Base-by-base conservation (phyloP, 2,329 filamentous ascomycete genomes). In the Hymenotorrendiella dingleyae region DNA sequence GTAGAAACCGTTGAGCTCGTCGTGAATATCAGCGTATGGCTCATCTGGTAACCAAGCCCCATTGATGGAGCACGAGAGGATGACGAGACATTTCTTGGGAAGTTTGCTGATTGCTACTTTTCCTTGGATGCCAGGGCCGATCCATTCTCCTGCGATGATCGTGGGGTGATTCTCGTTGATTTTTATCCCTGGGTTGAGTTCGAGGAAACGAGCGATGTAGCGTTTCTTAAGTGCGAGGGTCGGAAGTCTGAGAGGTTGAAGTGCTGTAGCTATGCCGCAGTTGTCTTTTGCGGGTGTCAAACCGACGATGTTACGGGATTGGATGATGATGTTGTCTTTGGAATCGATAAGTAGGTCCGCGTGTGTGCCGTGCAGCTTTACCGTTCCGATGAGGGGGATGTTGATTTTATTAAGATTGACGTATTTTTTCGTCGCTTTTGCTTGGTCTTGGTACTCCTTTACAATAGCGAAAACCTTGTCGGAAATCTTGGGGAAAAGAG, bases 61-160 rank as follows among this genome's bases (percentile, higher is more conserved):
- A 19, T 57, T 56, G 4, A 56, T 43, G 3, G 40, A 48, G 1
- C 49, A 35, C 2, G 50, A 49, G 4, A 54, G 33, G n/a, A 57
- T 52, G n/a, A 57, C 52, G 26, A 57, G 51, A 19, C 14, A 41
- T 45, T 42, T 48, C 3, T n/a, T n/a, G 1, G 39, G 39, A 2
- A 57, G 14, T 10, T 43, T 33, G 2, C 19, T 36, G 11, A 57
- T 34, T 0, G 47, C 54, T 1, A 52, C 46, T 4, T 39, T 43
- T 29, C 50, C 54, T 19, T 55, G 48, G 9, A 57, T 33, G 6
- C 41, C 50, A 0, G 52, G 52, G 0, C 54, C 54, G 7, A 56
- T 44, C 46, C 50, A 57, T 27, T 56, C 54, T 2, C 54, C 54
- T 3, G 54, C 54, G 11, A 57, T 48, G 8, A 57, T 55, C 4